Base-by-base conservation (phyloP, 495 filamentous ascomycete species). In the Xylaria sp. region DNA sequence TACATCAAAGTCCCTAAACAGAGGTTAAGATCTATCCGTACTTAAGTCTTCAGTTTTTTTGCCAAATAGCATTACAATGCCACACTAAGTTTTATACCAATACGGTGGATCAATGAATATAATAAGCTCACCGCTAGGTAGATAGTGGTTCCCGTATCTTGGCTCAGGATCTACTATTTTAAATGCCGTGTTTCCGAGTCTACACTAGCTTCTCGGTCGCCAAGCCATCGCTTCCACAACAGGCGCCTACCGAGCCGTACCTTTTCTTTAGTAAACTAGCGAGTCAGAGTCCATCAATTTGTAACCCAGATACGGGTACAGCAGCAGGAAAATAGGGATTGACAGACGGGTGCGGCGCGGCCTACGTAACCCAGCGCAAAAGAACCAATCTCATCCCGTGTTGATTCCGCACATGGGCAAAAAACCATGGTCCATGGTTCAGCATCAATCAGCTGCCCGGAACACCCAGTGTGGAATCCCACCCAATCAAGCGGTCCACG, bases 401-500 rank as follows among this genome's bases (percentile, higher is more conserved):
- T 35, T 11, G 44, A 52, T 66, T 50, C 64, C 41, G 64, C 64
- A 55, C 48, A 53, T 52, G 46, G 46, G n/a, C 3, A 29, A 5
- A 12, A 55, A 40, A 55, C 35, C 64, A 24, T 29, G 64, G 31
- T 41, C 26, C 12, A 24, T 24, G 33, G 33, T 43, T 55, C n/a
- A n/a, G n/a, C 12, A 26, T 43, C 46, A 33, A 41, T 35, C 26
- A 43, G 62, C 62, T 44, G 15, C 43, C 5, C 44, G 46, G 61
- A 31, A 33, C 17, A 1, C 31, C 33, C n/a, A 24, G 61, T 43
- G 55, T 7, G 12, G 11, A 52, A 40, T 33, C 7, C 5, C 14
- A 3, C 17, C 66, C 66, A 69, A 69, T 69, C 67, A 69, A 35
- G 24, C 17, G 12, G 41, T 29, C 37, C 52, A 58, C 65, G 52